These are phyloP conservation scores for Endothia cerciana DNA, from an alignment of 2,329 filamentous ascomycete species.

Conservation along the genomic window DNA sequence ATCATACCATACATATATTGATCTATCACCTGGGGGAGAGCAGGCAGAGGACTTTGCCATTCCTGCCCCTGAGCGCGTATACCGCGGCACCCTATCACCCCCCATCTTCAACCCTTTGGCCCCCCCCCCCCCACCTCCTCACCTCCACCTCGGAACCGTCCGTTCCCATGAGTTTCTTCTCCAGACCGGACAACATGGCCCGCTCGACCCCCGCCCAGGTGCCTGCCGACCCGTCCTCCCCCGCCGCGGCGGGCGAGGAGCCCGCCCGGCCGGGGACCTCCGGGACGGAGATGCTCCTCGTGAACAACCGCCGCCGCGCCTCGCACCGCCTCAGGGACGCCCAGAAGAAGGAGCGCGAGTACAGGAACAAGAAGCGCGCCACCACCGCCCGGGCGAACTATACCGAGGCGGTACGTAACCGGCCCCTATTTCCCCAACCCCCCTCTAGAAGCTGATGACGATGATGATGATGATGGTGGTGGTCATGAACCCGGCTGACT, in stretches of 20 bases:
- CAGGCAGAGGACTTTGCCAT: no score
- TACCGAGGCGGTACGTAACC: constrained; percentile 38
- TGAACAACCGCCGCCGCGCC: constrained; percentile 43
- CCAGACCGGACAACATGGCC: constrained; percentile 24
- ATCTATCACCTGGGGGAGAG: no score
- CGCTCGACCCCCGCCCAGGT: constrained; percentile 13
- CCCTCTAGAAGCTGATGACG: neutral
- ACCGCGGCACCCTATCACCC: neutral
- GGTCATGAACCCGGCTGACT: neutral
- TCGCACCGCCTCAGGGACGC: constrained; percentile 44
- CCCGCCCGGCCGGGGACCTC: constrained; percentile 47
- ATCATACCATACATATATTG: no score
- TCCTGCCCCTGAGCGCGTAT: no score
- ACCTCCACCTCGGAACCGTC: neutral
- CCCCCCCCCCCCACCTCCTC: neutral
- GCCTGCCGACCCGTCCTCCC: neutral
- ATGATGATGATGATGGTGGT: no score
- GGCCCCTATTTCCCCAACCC: no score
- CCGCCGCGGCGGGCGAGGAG: constrained; percentile 31
- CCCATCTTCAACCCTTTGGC: no score
- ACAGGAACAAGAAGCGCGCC: constrained; percentile 47
- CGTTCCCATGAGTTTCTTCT: constrained; percentile 23
- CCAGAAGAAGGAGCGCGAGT: constrained; percentile 45
- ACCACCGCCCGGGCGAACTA: constrained; percentile 43
- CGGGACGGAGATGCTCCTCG: constrained; percentile 47